phyloP scores from a whole-genome alignment of 176 grass and related monocot species.

The Rhynchospora pubera region DNA sequence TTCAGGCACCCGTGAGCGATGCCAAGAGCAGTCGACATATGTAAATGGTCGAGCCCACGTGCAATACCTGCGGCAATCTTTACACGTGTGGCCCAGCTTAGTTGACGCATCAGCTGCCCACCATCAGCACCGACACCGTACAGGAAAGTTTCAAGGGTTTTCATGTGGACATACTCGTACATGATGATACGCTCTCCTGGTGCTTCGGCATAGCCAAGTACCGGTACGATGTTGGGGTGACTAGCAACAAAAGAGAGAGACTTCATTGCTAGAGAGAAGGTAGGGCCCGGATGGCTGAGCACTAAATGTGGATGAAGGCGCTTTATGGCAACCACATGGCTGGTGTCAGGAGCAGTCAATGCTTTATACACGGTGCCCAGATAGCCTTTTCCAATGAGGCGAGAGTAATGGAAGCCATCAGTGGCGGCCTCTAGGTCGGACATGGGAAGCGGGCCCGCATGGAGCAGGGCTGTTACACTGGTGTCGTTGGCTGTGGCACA shows the following conservation, averaged over 20 bases:
- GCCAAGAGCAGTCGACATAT: constrained; percentile 29
- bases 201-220: constrained; percentile 49
- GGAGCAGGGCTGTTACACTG: constrained; percentile 9
- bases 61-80: constrained; percentile 39
- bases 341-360: constrained; percentile 5
- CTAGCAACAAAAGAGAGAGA: constrained; percentile 40
- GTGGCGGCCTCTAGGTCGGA: constrained; percentile 56
- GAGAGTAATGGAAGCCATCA: constrained; percentile 53
- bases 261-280: constrained; percentile 41
- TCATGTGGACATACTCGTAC: constrained; percentile 29
- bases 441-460: constrained; percentile 24
- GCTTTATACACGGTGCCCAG: constrained; percentile 50
- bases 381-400: constrained; percentile 37
- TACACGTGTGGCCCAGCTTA: constrained; percentile 37
- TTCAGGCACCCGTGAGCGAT: constrained; percentile 39
- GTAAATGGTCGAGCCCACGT: constrained; percentile 57
- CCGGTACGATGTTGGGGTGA: constrained; percentile 42
- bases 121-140: not conserved
- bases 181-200: constrained; percentile 62
- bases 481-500: not conserved
- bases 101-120: not conserved
- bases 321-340: constrained; percentile 37
- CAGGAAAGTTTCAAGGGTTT: constrained; percentile 26
- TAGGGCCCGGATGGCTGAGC: constrained; percentile 45
- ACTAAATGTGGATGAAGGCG: constrained; percentile 54